Evolutionary conservation across 1,139 yeast genomes (phyloP), one percentile per base, ranked within the genome.

Genomic region (Arxiozyma heterogenica): DNA sequence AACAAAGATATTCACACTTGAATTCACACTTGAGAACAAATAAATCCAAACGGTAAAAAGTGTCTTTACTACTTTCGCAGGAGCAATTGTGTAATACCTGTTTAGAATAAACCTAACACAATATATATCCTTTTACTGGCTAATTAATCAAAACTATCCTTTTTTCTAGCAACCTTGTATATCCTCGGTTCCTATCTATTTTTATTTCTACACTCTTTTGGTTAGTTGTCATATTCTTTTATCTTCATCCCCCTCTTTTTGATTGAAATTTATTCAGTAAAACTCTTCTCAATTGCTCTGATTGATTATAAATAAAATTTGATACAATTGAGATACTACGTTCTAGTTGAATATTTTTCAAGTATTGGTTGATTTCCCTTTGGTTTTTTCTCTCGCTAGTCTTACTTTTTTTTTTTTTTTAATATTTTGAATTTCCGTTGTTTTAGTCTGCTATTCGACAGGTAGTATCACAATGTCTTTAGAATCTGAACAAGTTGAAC

Each of bases 251-350:
- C 39, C 6, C n/a, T 34, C 38, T 34, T 34, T 34, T 34, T 34
- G 39, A 34, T 12, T 15, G n/a, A 34, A 34, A 34, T 34, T 34
- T 34, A 34, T 34, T 34, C 39, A 34, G 3, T 6, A 3, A 34
- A 34, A 15, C 39, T 34, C 15, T n/a, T 34, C 12, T 12, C 39
- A 34, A 34, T 34, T 12, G n/a, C 15, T 34, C 6, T 34, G n/a
- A 3, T 34, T 34, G 3, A 12, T 8, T 8, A 15, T 4, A 34
- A 2, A 6, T 30, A 30, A 51, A 51, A 22, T 27, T 12, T 53
- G 49, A 47, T 52, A 53, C 39, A 55, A 51, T 49, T 45, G 41
- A 30, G 17, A 27, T 30, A 44, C 20, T 27, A 27, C 18, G 21
- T 17, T 27, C 30, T 30, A 3, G n/a, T 45, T 44, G n/a, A 45